Evolutionary conservation across 164 flowering plant genomes (phyloP), one percentile per base, ranked within the genome.

Genomic region (Magnolia changhungtana): DNA sequence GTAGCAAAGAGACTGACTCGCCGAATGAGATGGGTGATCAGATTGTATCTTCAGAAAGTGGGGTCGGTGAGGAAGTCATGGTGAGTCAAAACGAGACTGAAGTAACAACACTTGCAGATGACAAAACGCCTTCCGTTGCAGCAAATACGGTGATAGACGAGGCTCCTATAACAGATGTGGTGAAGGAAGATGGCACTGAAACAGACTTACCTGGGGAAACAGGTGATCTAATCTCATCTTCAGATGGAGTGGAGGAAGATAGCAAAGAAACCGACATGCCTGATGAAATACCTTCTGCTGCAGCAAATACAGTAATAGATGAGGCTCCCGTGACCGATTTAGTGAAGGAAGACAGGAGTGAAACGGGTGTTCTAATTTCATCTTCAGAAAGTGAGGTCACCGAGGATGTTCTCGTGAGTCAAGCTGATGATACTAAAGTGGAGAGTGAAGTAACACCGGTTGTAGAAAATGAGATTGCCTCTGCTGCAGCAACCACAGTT

Each of bases 1-100:
- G 21, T 68, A 63, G 13, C 79, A 77, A 9, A 16, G 73, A 66
- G 63, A 72, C 78, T 74, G 80, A 72, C 63, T 63, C 74, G 72
- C 65, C 79, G 50, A 72, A 23, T 21, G 82, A 81, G 69, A 64
- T 71, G 16, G 75, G 50, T 72, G 81, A 81, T 72, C 74, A 83
- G 65, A 55, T 76, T 68, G 64, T 65, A 50, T 52, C 84, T 64
- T 59, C 79, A 51, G 84, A 77, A 79, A 81, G 67, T 81, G 74
- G 45, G 55, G 55, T 19, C 6, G 50, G 20, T 19, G 72, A 67
- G 71, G 84, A 80, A 66, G 82, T 77, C 72, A 79, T 50, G n/a
- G 78, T 75, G 78, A 70, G 73, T 52, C 72, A 66, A 77, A 75
- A 80, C 21, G 73, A 75, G 61, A 16, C 61, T 16, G 18, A 10